Conservation (phyloP, 768 basidiomycete species). For the Paxillus involutus region DNA sequence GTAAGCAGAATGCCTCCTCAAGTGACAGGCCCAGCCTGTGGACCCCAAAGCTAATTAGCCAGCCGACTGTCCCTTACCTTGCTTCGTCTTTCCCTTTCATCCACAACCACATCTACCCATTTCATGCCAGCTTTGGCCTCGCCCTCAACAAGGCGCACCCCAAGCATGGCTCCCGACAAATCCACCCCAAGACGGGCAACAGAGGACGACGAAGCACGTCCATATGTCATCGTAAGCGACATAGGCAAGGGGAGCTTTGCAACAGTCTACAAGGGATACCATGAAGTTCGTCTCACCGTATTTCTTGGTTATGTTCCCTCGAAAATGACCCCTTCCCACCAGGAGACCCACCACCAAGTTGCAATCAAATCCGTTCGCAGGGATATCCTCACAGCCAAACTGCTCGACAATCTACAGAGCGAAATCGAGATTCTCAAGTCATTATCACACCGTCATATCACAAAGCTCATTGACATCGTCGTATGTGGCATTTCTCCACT, state of each 20-base stretch:
- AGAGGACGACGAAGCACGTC: conserved; percentile 72
- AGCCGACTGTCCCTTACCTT: conserved; percentile 7
- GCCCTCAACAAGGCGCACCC: conserved; percentile 19
- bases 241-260: conserved; percentile 95
- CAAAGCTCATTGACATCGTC: conserved; percentile 89
- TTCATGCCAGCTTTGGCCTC: conserved; percentile 19
- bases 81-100: conserved; percentile 5
- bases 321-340: conserved; percentile 6
- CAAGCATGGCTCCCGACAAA: conserved; percentile 29
- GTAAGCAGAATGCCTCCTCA: conserved; percentile 18
- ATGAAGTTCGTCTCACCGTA: conserved; percentile 58
- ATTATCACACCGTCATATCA: conserved; percentile 90
- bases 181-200: conserved; percentile 23
- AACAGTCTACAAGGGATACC: conserved; percentile 92
- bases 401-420: conserved; percentile 96
- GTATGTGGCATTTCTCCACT: conserved; percentile 42
- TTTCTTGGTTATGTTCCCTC: background rate
- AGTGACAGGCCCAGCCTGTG: conserved; percentile 10
- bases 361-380: conserved; percentile 95
- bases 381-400: conserved; percentile 83
- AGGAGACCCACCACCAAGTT: conserved; percentile 79
- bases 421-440: conserved; percentile 97
- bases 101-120: conserved; percentile 7
- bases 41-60: conserved; percentile 25
- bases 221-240: conserved; percentile 74